A percentile compares a stretch with the other conserved stretches of the same genome.
Evolutionary conservation across 2,329 filamentous ascomycete species (phyloP).

Genomic region (Colletotrichum tamarilloi): DNA sequence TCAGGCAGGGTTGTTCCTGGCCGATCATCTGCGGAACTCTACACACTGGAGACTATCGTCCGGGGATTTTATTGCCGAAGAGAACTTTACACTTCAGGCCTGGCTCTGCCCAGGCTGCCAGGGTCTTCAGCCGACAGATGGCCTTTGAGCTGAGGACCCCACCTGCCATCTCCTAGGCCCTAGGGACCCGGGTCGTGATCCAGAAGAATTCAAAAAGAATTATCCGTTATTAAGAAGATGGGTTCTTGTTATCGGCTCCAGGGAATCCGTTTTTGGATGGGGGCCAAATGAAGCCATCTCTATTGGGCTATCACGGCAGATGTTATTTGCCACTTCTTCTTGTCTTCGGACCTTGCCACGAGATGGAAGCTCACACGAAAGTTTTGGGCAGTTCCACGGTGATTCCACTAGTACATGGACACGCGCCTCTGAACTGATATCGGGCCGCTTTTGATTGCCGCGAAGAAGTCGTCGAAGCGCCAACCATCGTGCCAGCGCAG

Average conservation of each 20-base stretch:
- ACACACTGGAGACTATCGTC: constrained; percentile 22
- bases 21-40: constrained; percentile 10
- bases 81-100: constrained; percentile 7
- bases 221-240: constrained; percentile 27
- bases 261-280: constrained; percentile 21
- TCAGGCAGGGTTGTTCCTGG: constrained; percentile 20
- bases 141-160: constrained; percentile 19
- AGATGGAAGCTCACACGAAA: not conserved
- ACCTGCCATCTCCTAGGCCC: constrained; percentile 26
- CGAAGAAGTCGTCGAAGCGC: not conserved
- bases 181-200: constrained; percentile 12
- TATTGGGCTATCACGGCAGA: constrained; percentile 11
- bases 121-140: constrained; percentile 7
- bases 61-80: constrained; percentile 29
- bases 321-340: not conserved
- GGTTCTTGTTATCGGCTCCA: constrained; percentile 8
- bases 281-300: constrained; percentile 26
- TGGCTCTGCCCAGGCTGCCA: not conserved
- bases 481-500: not conserved
- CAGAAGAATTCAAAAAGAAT: constrained; percentile 11
- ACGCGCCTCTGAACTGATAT: not conserved
- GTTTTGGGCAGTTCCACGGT: not conserved
- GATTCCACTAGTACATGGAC: not conserved
- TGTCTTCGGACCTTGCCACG: constrained; percentile 9
- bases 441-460: constrained; percentile 1